Base-by-base conservation (phyloP, 1,284 basidiomycete species). In the Fistulinella cinereoalba region DNA sequence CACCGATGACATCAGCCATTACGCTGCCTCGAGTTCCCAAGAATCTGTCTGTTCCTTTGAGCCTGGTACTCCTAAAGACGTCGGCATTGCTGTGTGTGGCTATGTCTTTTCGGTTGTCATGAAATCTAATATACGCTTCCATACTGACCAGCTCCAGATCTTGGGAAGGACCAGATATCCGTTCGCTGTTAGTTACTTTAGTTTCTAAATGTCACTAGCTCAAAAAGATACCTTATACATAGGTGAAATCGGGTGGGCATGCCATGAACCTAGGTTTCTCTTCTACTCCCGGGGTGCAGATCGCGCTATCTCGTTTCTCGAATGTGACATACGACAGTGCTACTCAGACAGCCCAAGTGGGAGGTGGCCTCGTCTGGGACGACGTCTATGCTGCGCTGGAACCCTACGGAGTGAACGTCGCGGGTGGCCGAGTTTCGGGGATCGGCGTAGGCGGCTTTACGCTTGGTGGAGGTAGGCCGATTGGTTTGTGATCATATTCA, bases 201-300 rank as follows among this genome's bases (percentile, higher is more conserved):
- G n/a, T n/a, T n/a, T n/a, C n/a, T n/a, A n/a, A n/a, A n/a, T n/a
- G n/a, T n/a, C n/a, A n/a, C n/a, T n/a, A 11, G n/a, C 12, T 6
- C 12, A 29, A n/a, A n/a, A n/a, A n/a, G n/a, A n/a, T n/a, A n/a
- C n/a, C 12, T 29, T 5, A 4, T 6, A 7, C 15, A 32, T 24
- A 78, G 78, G 72, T 83, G 40, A 61, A 78, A 57, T 73, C 77
- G 8, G 79, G 77, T 11, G 81, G 81, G 73, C 79, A 65, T 41
- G 37, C 49, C 10, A 36, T 56, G 41, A 64, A 61, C 41, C 51
- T 50, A 13, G 50, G 51, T n/a, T 62, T 63, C 34, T 62, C 60
- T 0, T 81, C 81, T 3, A 60, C 65, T 3, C 54, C 57, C 0
- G 67, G 54, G 16, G 49, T 53, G 28, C 44, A 59, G 12, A 46